Percentiles rank a stretch among this genome's conserved stretches.
phyloP scores from a whole-genome alignment of 371 early-diverging fungal species.

The Massospora cicadina region DNA sequence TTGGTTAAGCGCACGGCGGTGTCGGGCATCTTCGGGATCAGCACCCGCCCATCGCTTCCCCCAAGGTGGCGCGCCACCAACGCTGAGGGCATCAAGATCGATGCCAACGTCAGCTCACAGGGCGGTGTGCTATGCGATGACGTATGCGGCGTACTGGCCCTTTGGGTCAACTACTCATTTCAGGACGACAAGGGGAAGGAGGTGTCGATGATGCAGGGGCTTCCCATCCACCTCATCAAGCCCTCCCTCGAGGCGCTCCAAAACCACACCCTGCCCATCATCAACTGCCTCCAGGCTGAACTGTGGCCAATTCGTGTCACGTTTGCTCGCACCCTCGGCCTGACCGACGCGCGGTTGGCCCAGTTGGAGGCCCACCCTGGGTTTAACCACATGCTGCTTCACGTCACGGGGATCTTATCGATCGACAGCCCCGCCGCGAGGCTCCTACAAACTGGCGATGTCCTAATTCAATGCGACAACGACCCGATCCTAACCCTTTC shows the following conservation, averaged over 20 bases:
- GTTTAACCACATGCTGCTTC: constrained; percentile 41
- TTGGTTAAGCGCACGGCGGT: constrained; percentile 32
- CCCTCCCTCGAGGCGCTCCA: constrained; percentile 21
- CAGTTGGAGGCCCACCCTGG: constrained; percentile 42
- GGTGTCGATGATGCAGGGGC: constrained; percentile 40
- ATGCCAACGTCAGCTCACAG: constrained; percentile 34
- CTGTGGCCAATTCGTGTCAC: constrained; percentile 61
- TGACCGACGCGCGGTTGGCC: constrained; percentile 56
- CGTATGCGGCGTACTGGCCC: constrained; percentile 42
- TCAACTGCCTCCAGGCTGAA: constrained; percentile 48
- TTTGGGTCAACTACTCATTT: constrained; percentile 56
- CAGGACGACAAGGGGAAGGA: constrained; percentile 45
- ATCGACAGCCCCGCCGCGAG: constrained; percentile 30
- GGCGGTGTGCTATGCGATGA: constrained; percentile 50
- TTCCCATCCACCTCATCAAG: constrained; percentile 23
- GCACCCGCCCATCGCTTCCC: constrained; percentile 32
- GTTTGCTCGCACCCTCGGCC: constrained; percentile 58
- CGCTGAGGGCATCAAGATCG: constrained; percentile 51
- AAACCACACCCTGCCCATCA: constrained; percentile 21
- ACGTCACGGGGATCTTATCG: constrained; percentile 40
- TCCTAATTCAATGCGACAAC: constrained; percentile 64
- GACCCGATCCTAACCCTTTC: not conserved
- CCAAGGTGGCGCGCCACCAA: constrained; percentile 56
- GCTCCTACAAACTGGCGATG: constrained; percentile 58
- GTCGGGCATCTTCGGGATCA: constrained; percentile 30